Conservation (phyloP, 2,329 filamentous ascomycete genomes). For the Graphium sp. region DNA sequence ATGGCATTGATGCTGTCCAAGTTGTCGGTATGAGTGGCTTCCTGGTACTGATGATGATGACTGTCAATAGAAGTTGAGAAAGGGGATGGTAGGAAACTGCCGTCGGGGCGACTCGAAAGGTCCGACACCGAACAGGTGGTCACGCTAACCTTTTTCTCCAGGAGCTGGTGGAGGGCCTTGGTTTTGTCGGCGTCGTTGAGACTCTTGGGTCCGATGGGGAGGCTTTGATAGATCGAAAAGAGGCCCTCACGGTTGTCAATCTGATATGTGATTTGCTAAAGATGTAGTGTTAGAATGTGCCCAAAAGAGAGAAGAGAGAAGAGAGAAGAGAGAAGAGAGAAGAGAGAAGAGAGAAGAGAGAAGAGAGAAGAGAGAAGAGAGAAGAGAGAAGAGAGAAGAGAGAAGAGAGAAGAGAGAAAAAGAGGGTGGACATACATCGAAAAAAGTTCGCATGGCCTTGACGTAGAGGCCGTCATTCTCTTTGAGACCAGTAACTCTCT, state of each 20-base stretch:
- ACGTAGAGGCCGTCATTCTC: not conserved
- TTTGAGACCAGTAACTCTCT: constrained; percentile 7
- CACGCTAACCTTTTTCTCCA: no score
- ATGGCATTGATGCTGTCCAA: no score
- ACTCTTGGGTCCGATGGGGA: no score
- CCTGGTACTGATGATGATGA: no score
- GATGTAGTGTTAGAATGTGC: not conserved
- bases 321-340: not conserved
- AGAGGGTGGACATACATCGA: constrained; percentile 1
- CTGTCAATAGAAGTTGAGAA: no score
- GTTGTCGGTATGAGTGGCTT: no score
- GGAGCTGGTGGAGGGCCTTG: no score
- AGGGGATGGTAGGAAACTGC: no score
- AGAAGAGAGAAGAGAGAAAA: constrained; percentile 1
- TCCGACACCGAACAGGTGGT: no score
- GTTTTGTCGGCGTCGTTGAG: no score
- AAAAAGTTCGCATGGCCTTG: not conserved
- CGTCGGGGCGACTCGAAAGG: no score
- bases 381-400: not conserved
- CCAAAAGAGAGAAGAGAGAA: not conserved
- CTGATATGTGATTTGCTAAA: not conserved
- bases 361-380: not conserved
- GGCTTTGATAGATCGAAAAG: no score
- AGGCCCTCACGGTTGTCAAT: constrained; percentile 2
- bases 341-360: constrained; percentile 1